Evolutionary conservation across 805 yeast genomes (phyloP), one percentile per base, ranked within the genome.

Genomic region (Wickerhamiella parazyma): DNA sequence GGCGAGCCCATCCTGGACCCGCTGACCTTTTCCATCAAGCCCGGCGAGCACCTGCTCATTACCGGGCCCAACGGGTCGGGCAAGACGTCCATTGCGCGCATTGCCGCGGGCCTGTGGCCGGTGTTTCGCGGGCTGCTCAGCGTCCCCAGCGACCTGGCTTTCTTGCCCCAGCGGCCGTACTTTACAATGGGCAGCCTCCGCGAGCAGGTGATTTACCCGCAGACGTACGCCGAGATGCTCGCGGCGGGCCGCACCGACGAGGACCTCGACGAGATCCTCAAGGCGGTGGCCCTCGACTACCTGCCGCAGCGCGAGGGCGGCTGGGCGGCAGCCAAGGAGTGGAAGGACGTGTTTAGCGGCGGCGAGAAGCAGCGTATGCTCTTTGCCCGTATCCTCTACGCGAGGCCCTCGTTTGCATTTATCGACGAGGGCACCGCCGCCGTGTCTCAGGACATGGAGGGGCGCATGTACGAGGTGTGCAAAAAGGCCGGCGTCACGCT

Each of bases 381-480:
- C 60, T 81, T 86, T 65, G 95, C 96, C 0, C 70, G 95, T 53
- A 73, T 86, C 2, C 44, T 86, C 51, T 84, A 79, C 64, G 83
- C 80, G 57, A 72, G 73, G 43, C 94, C 94, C 38, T 71, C 73
- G 57, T 83, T 83, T 60, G 85, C 86, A 3, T 75, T 86, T 2
- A 69, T 86, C 48, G 96, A 86, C 62, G 96, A 86, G 62, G 82
- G 93, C n/a, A 86, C 96, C 3, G 83, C 85, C 57, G 95, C 96
- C 1, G 86, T 86, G 10, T 75, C 85, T 42, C 79, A 79, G 37
- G 96, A 86, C 60, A 83, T 81, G 60, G 96, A 86, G 60, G 95
- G 87, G 50, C 74, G 77, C 46, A 66, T 86, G 42, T 86, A 85
- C 62, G 93, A 83, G 55, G 59, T 78, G 49, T 68, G 86, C 61